These are phyloP conservation scores for Zoysia pacifica DNA, from an alignment of 176 grass and related monocot genomes.

Conservation along the genomic window DNA sequence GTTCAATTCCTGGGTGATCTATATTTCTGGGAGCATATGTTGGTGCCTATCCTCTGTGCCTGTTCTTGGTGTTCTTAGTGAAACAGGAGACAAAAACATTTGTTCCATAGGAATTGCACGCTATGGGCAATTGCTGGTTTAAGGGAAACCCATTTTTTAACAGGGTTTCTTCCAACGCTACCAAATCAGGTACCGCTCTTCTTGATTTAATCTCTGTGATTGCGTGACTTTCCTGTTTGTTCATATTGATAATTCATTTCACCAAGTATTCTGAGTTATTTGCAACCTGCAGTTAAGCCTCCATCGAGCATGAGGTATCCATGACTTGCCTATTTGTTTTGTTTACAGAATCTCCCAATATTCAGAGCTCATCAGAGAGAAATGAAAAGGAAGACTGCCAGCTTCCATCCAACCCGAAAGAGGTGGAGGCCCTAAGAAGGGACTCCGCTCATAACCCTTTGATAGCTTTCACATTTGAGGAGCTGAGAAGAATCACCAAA, in stretches of 20 bases:
- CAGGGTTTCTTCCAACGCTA: slow-evolving; percentile 75
- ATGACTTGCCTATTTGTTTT: slow-evolving; percentile 18
- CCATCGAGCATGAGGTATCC: slow-evolving; percentile 9
- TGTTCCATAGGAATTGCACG: slow-evolving; percentile 19
- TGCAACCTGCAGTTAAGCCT: background rate
- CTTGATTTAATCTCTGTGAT: slow-evolving; percentile 26
- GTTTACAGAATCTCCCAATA: slow-evolving; percentile 58
- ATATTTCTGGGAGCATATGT: slow-evolving; percentile 15
- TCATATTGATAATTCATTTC: background rate
- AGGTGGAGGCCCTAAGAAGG: slow-evolving; percentile 59
- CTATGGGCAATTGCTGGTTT: slow-evolving; percentile 78
- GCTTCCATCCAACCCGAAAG: slow-evolving; percentile 67
- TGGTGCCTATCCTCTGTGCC: background rate
- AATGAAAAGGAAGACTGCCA: slow-evolving; percentile 49
- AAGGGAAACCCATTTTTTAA: slow-evolving; percentile 55
- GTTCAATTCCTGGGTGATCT: slow-evolving; percentile 6
- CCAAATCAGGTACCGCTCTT: slow-evolving; percentile 65
- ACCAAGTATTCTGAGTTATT: slow-evolving; percentile 18
- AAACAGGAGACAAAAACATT: slow-evolving; percentile 6
- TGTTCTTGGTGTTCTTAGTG: slow-evolving; percentile 38
- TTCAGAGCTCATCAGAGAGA: slow-evolving; percentile 51
- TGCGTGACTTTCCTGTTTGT: background rate
- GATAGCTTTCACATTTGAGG: slow-evolving; percentile 80
- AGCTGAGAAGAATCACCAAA: slow-evolving; percentile 65
- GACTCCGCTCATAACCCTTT: slow-evolving; percentile 54